Base-by-base conservation (phyloP, 2,329 filamentous ascomycete genomes). In the Aureobasidium sp. region DNA sequence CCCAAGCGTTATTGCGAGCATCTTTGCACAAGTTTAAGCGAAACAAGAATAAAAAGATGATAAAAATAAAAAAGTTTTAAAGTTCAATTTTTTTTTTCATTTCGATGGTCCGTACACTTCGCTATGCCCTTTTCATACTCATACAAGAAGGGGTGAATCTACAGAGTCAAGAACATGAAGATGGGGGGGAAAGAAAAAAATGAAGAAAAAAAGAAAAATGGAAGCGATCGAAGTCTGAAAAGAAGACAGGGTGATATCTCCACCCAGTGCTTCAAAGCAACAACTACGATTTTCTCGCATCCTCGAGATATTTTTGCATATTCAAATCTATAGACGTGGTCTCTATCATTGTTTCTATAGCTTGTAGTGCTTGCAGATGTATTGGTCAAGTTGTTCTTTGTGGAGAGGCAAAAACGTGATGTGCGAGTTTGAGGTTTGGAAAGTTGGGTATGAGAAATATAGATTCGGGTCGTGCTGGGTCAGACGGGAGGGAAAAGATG, bases 321-420 rank as follows among this genome's bases (percentile, higher is more conserved):
- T 15, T 0, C 36, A n/a, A 3, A 2, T 14, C 7, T 5, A 2
- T 20, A 22, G 3, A 15, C 3, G 12, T 51, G n/a, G 17, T 44
- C 4, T 22, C 1, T 14, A 7, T 27, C 2, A 6, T 8, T 17
- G 2, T 9, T 29, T 7, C 5, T n/a, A n/a, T 17, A 2, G 14
- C 1, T n/a, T n/a, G 2, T n/a, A 1, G 0, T 22, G 3, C 0
- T 9, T 4, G 22, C 8, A 7, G 6, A 1, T 15, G 9, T 1
- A 8, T 34, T 14, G 3, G 2, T 22, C n/a, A n/a, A n/a, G n/a
- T n/a, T n/a, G n/a, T n/a, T n/a, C n/a, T n/a, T n/a, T n/a, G n/a
- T n/a, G n/a, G n/a, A n/a, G n/a, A n/a, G n/a, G n/a, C 8, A 17
- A 22, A 34, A 22, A 20, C 22, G 48, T 22, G 11, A 25, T 36